Base-by-base conservation (phyloP, 192 early-diverging fungal species). In the Linnemannia zychae region DNA sequence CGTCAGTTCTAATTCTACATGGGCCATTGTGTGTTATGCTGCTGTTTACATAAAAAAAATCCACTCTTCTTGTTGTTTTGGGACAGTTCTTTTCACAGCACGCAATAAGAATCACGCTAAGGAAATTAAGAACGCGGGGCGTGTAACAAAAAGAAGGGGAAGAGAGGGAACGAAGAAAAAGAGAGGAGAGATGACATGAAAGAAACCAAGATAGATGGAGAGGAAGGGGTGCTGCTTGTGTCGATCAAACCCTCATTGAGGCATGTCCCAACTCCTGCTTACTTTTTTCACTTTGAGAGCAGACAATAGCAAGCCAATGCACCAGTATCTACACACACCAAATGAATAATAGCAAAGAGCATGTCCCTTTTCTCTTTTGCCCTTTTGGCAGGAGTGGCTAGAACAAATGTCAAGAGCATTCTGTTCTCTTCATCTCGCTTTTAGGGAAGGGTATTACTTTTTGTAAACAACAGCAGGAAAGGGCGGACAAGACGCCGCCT, bases 191-290 rank as follows among this genome's bases (percentile, higher is more conserved):
- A 57, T 24, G 22, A 57, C 57, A 63, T 7, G 28, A 63, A 57
- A 44, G 28, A 31, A 28, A 63, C 31, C 24, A 12, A 31, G 28
- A 0, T n/a, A 33, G n/a, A 31, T 12, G 13, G 15, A 12, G 28
- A 11, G 28, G 3, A 12, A 63, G 22, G 28, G 28, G 28, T 63
- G 57, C n/a, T 63, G 57, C 57, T 63, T 28, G 15, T 13, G 57
- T 63, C 57, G 57, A 63, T 63, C 57, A 63, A 63, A 63, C 57
- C n/a, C 28, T 63, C 57, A 31, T 63, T n/a, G 31, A 31, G 57
- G 57, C 28, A 63, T 63, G 57, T 60, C 57, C 57, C 57, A 63
- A 63, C 31, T 31, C 57, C 31, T 12, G 53, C 53, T 60, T 60
- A 28, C 53, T 60, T 31, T 60, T n/a, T 24, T 1, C 28, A 3